A percentile compares a stretch with the other conserved stretches of the same genome.
phyloP scores from a whole-genome alignment of 441 rosid genomes.

The Macaranga tanarius region DNA sequence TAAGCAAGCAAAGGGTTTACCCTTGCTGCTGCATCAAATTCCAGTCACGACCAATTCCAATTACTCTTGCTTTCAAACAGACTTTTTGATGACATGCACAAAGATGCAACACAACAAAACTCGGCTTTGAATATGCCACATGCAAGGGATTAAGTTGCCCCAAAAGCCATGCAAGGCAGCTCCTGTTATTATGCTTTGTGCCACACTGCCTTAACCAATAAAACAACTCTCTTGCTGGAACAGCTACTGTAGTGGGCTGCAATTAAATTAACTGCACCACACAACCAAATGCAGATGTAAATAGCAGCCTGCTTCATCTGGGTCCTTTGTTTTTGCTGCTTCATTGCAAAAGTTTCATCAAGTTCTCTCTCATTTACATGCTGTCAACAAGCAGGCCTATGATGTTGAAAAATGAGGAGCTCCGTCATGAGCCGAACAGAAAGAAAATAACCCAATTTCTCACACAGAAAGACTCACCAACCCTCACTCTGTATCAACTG shows the following conservation, averaged over 20 bases:
- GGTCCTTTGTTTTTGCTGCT: background rate
- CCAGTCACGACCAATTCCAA: too few species aligned
- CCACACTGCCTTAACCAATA: background rate
- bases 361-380: background rate
- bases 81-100: background rate
- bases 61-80: too few species aligned
- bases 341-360: background rate
- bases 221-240: background rate
- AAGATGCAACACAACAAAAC: too few species aligned
- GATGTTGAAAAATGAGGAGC: background rate
- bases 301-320: background rate
- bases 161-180: background rate
- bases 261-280: background rate
- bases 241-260: background rate
- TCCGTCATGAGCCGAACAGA: background rate
- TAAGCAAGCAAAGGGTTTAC: too few species aligned
- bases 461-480: background rate
- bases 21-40: too few species aligned
- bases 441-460: background rate
- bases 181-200: background rate
- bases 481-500: slow-evolving; percentile 20
- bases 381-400: background rate
- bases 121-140: background rate
- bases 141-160: background rate
- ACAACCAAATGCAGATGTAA: background rate